These are phyloP conservation scores for Geranomyces michiganensis DNA, from an alignment of 192 early-diverging fungal genomes.

Conservation along the genomic window DNA sequence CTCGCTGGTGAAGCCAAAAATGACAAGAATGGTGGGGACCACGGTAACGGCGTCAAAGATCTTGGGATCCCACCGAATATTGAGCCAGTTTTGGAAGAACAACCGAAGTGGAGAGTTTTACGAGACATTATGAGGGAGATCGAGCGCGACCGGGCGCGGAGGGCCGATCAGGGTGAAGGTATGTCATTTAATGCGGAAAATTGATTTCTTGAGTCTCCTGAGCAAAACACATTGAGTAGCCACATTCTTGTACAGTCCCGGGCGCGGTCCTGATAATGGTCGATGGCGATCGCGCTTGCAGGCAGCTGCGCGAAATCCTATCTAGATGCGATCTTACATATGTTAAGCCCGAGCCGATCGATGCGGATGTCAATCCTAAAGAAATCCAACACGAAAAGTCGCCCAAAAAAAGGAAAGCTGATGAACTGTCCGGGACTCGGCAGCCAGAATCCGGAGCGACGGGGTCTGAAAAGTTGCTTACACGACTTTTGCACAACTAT, in stretches of 20 bases:
- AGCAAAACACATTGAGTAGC: not conserved
- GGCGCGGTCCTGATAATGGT: slow-evolving; percentile 73
- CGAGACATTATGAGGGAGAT: slow-evolving; percentile 78
- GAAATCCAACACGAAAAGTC: not conserved
- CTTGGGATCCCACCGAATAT: slow-evolving; percentile 64
- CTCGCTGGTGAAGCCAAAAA: slow-evolving; percentile 1
- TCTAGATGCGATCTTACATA: slow-evolving; percentile 30
- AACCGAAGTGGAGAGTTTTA: slow-evolving; percentile 89
- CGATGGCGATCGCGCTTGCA: slow-evolving; percentile 64
- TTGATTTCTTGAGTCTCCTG: not conserved
- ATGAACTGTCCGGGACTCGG: not conserved
- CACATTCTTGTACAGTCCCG: slow-evolving; percentile 10
- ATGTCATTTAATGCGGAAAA: slow-evolving; percentile 9
- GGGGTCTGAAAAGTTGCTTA: slow-evolving; percentile 39
- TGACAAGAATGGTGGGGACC: not conserved
- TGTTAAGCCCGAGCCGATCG: slow-evolving; percentile 38
- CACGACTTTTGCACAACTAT: slow-evolving; percentile 63
- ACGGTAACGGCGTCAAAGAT: slow-evolving; percentile 21
- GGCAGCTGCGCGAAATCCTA: slow-evolving; percentile 63
- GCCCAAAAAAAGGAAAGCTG: not conserved
- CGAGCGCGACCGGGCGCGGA: slow-evolving; percentile 56
- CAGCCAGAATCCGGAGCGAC: not conserved
- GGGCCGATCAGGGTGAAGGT: slow-evolving; percentile 34
- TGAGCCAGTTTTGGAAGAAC: slow-evolving; percentile 79
- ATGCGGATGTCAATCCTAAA: not conserved